phyloP scores from a whole-genome alignment of 192 early-diverging fungal genomes.

The Funneliformis geosporum region DNA sequence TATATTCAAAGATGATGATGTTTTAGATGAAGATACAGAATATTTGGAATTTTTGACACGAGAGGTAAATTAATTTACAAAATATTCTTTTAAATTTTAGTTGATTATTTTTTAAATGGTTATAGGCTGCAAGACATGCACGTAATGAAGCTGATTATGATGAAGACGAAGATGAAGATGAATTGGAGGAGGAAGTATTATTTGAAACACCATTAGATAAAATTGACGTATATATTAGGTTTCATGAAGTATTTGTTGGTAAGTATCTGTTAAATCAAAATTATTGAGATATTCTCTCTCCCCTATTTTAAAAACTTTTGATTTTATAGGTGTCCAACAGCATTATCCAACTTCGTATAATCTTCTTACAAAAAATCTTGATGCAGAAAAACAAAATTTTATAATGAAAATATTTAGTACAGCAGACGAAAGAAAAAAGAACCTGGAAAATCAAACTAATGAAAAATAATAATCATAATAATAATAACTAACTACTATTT shows the following conservation, averaged over 20 bases:
- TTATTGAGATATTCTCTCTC: not conserved
- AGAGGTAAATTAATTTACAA: conserved; percentile 35
- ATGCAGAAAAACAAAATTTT: conserved; percentile 49
- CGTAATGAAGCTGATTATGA: conserved; percentile 52
- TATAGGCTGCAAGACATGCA: conserved; percentile 25
- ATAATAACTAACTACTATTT: not conserved
- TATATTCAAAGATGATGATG: conserved; percentile 41
- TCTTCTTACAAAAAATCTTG: conserved; percentile 57
- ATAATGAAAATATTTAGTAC: conserved; percentile 50
- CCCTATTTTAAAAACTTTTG: not conserved
- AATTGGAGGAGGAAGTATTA: conserved; percentile 71
- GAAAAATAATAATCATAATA: not conserved
- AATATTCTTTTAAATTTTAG: not conserved
- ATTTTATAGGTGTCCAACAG: conserved; percentile 51
- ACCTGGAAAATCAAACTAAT: not conserved
- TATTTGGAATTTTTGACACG: conserved; percentile 48
- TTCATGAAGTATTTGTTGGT: conserved; percentile 65
- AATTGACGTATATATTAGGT: conserved; percentile 70
- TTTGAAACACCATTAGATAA: conserved; percentile 80
- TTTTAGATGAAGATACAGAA: conserved; percentile 44
- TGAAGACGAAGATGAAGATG: conserved; percentile 65
- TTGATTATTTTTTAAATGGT: not conserved
- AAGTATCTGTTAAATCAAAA: conserved; percentile 39
- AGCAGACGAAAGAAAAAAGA: conserved; percentile 38
- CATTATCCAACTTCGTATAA: conserved; percentile 56